These are phyloP conservation scores for Myriosclerotinia scirpicola DNA, from an alignment of 2,329 filamentous ascomycete genomes.

Conservation along the genomic window DNA sequence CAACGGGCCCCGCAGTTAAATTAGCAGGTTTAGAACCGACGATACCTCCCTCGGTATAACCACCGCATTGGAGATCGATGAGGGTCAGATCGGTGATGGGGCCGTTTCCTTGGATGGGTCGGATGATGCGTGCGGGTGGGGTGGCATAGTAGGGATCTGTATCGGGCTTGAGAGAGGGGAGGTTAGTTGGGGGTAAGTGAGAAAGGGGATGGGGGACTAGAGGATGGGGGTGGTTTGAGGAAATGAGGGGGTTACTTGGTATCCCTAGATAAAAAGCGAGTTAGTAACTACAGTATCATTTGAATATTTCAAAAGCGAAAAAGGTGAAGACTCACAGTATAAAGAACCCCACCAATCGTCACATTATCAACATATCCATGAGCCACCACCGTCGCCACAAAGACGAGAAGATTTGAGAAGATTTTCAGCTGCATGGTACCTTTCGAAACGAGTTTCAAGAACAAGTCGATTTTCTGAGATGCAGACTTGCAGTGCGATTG, in stretches of 20 bases:
- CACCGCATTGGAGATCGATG: slow-evolving; percentile 57
- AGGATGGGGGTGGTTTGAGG: slow-evolving; percentile 23
- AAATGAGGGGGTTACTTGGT: slow-evolving; percentile 38
- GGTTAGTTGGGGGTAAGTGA: too few species aligned
- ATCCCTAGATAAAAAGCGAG: slow-evolving; percentile 27
- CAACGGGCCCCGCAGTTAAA: slow-evolving; percentile 54
- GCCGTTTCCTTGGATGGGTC: slow-evolving; percentile 57
- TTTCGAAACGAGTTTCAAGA: neutral
- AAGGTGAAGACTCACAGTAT: slow-evolving; percentile 18
- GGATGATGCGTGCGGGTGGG: slow-evolving; percentile 53
- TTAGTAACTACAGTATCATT: neutral
- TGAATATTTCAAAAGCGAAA: too few species aligned
- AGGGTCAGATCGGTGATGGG: slow-evolving; percentile 54
- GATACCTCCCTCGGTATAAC: slow-evolving; percentile 50
- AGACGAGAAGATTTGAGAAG: slow-evolving; percentile 25
- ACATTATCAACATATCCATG: slow-evolving; percentile 33
- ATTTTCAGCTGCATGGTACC: slow-evolving; percentile 12
- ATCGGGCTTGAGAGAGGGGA: slow-evolving; percentile 40
- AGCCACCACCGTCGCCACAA: slow-evolving; percentile 26
- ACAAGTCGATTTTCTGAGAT: neutral
- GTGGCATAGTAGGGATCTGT: slow-evolving; percentile 46
- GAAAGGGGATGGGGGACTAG: neutral
- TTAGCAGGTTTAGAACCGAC: slow-evolving; percentile 52
- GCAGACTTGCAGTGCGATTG: neutral
- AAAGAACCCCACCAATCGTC: slow-evolving; percentile 33